A percentile compares a stretch with the other conserved stretches of the same genome.
Conservation (phyloP, 805 yeast genomes). For the Priceomyces fermenticarens region DNA sequence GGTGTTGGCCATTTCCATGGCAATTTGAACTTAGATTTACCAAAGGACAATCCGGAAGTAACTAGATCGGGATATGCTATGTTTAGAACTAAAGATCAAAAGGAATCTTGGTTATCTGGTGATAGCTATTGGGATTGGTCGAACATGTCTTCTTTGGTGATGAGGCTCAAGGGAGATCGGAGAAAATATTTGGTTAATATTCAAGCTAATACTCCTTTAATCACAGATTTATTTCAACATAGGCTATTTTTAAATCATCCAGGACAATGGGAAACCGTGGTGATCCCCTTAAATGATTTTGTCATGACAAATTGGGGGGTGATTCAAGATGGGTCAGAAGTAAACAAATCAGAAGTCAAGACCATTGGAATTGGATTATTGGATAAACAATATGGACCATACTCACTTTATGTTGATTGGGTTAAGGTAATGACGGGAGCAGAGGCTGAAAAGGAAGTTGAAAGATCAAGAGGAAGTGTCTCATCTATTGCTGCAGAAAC, state of each 20-base stretch:
- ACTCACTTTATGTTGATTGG: slow-evolving; percentile 65
- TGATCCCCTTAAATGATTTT: slow-evolving; percentile 73
- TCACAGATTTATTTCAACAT: slow-evolving; percentile 81
- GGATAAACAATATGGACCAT: slow-evolving; percentile 78
- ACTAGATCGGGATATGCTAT: slow-evolving; percentile 74
- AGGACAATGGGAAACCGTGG: slow-evolving; percentile 81
- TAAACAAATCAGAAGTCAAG: slow-evolving; percentile 63
- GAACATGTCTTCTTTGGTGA: slow-evolving; percentile 55
- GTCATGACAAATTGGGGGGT: slow-evolving; percentile 83
- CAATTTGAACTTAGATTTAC: slow-evolving; percentile 66
- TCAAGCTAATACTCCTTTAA: slow-evolving; percentile 75
- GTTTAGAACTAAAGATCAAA: slow-evolving; percentile 74
- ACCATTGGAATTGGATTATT: slow-evolving; percentile 76
- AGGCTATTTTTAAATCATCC: slow-evolving; percentile 68
- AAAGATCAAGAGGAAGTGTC: slow-evolving; percentile 24
- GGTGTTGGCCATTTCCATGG: slow-evolving; percentile 47
- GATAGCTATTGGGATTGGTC: slow-evolving; percentile 67
- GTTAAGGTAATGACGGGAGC: slow-evolving; percentile 64
- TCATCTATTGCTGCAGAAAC: slow-evolving; percentile 5
- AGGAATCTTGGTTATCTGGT: slow-evolving; percentile 48
- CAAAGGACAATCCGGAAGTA: slow-evolving; percentile 58
- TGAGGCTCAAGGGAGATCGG: slow-evolving; percentile 70
- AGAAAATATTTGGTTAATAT: slow-evolving; percentile 76
- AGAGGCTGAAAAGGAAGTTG: slow-evolving; percentile 42
- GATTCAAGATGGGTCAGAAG: slow-evolving; percentile 45